Base-by-base conservation (phyloP, 257 asterid genomes). In the Primulina tabacum region DNA sequence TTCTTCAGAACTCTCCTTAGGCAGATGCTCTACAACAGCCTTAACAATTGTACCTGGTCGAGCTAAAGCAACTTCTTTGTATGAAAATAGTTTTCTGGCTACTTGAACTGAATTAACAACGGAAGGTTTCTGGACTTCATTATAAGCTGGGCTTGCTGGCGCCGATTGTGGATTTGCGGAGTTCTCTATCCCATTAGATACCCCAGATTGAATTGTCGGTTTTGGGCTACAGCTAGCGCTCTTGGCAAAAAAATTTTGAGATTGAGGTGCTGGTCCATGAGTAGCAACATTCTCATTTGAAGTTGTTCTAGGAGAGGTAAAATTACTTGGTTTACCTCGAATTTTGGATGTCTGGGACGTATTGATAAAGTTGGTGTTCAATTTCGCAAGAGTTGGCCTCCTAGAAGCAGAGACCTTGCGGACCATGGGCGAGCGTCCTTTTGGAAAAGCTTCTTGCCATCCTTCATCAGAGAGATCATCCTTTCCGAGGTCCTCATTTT, bases 361-460 rank as follows among this genome's bases (percentile, higher is more conserved):
- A 76, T 81, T 87, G 67, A 60, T 50, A 77, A 83, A 87, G 82
- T 87, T 87, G 73, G 96, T 88, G 82, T 86, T 88, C 75, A 88
- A 56, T 76, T 90, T 88, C 62, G 88, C 88, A 70, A 90, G 97
- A 77, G 71, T 85, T 32, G 96, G 94, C 81, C 83, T 83, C 75
- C 86, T 82, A 12, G 96, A 85, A 77, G 81, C 81, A 70, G 87
- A 75, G 65, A 87, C 71, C 81, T 88, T 88, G 67, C 94, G 92
- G 58, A 80, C 74, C 74, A 70, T 63, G 6, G 69, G 69, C 17
- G 93, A 82, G 43, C 97, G 92, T 10, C 96, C 92, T 80, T 85
- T 90, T 18, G 93, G 95, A 34, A 77, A 65, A 80, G 97, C 97
- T 79, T 90, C 97, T 82, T 88, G 97, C 97, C 97, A 90, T 68